Evolutionary conservation across 2,329 filamentous ascomycete genomes (phyloP).

Genomic region (Fusarium xyrophilum): DNA sequence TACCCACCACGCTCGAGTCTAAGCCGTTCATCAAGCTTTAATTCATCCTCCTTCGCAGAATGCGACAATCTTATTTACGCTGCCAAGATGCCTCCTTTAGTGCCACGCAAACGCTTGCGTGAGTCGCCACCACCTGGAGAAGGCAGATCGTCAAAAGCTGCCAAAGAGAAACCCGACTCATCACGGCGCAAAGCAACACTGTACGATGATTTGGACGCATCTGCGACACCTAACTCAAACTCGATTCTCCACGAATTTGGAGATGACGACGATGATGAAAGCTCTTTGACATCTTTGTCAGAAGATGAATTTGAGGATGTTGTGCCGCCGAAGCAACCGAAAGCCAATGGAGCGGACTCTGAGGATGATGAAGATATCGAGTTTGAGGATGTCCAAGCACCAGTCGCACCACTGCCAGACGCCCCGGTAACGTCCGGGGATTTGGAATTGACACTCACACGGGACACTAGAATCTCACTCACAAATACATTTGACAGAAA

Average conservation of each 20-base stretch:
- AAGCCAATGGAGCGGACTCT: slow-evolving; percentile 47
- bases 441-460: slow-evolving; percentile 74
- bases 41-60: slow-evolving; percentile 5
- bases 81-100: slow-evolving; percentile 68
- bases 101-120: slow-evolving; percentile 71
- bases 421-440: slow-evolving; percentile 66
- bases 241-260: slow-evolving; percentile 54
- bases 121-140: slow-evolving; percentile 50
- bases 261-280: slow-evolving; percentile 50
- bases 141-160: slow-evolving; percentile 39
- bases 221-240: slow-evolving; percentile 52
- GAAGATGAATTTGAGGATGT: slow-evolving; percentile 63
- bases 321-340: slow-evolving; percentile 46
- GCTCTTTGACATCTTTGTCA: slow-evolving; percentile 61
- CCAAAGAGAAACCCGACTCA: slow-evolving; percentile 31
- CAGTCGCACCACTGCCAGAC: slow-evolving; percentile 59
- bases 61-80: slow-evolving; percentile 15
- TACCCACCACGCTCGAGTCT: slow-evolving; percentile 6
- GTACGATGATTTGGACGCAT: slow-evolving; percentile 67
- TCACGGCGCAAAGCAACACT: slow-evolving; percentile 60
- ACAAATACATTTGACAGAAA: slow-evolving; percentile 74
- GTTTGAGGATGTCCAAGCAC: slow-evolving; percentile 69
- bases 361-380: slow-evolving; percentile 57
- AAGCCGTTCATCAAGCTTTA: not conserved
- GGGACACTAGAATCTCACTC: slow-evolving; percentile 65